A percentile compares a stretch with the other conserved stretches of the same genome.
Conservation (phyloP, 2,329 filamentous ascomycete genomes). For the Trichoderma sp. region DNA sequence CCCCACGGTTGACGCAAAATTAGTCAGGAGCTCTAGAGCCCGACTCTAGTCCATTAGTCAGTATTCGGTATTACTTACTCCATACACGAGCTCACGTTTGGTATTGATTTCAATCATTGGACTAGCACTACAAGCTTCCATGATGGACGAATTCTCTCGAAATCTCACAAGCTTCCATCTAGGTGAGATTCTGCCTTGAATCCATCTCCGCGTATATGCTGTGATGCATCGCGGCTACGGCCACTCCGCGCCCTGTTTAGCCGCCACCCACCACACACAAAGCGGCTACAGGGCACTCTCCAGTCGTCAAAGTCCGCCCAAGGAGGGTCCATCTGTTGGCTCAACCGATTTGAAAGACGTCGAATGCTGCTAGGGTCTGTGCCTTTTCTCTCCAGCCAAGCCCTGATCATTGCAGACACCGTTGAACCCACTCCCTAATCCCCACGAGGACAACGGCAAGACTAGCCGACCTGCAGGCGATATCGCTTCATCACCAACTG, state of each 20-base stretch:
- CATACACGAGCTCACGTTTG: neutral
- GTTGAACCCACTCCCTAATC: neutral
- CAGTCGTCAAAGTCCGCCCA: neutral
- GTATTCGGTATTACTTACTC: neutral
- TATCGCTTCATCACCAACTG: neutral
- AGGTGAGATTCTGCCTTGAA: neutral
- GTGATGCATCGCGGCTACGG: constrained; percentile 4
- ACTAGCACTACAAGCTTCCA: neutral
- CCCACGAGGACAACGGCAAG: neutral
- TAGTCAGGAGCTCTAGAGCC: neutral
- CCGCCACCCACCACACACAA: neutral
- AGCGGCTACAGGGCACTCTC: neutral
- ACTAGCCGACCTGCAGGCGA: neutral
- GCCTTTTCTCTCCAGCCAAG: neutral
- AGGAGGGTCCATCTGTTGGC: neutral
- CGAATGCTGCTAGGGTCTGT: neutral
- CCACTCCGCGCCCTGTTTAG: neutral
- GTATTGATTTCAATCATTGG: neutral
- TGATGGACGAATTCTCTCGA: neutral
- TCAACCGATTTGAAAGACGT: neutral
- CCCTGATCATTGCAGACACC: neutral
- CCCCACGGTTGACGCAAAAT: neutral
- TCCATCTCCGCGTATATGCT: neutral
- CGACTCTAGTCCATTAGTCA: neutral
- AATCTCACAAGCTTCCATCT: neutral